Percentiles rank a stretch among this genome's conserved stretches.
Evolutionary conservation across 805 yeast genomes (phyloP).

Genomic region (Candida coquimbonensis): DNA sequence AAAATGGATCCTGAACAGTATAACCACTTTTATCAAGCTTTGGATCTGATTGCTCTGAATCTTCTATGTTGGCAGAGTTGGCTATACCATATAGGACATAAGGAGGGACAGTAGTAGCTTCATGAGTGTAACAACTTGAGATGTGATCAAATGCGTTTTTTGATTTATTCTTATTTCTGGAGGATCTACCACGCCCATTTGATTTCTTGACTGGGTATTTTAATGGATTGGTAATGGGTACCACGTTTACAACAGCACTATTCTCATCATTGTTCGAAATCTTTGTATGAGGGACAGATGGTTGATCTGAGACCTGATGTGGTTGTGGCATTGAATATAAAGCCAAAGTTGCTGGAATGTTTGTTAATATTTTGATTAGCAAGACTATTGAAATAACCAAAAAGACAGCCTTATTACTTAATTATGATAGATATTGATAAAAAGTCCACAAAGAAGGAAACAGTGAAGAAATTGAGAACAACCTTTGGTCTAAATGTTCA

Average conservation of each 20-base stretch:
- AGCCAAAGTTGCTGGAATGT: too few species aligned
- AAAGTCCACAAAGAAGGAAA: too few species aligned
- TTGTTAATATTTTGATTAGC: too few species aligned
- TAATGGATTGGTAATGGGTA: too few species aligned
- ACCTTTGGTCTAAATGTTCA: too few species aligned
- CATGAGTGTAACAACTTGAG: conserved; percentile 27
- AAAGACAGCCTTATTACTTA: too few species aligned
- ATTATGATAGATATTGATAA: too few species aligned
- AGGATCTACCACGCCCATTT: neutral
- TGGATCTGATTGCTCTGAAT: conserved; percentile 4
- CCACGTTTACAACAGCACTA: too few species aligned
- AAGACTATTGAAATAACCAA: too few species aligned
- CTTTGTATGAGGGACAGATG: neutral
- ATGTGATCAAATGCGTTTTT: conserved; percentile 16
- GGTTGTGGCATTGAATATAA: too few species aligned
- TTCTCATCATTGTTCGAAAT: neutral
- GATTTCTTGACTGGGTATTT: neutral
- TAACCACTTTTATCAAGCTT: neutral
- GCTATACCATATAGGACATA: conserved; percentile 53
- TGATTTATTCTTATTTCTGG: neutral
- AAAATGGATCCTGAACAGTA: conserved; percentile 26
- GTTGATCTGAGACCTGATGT: too few species aligned
- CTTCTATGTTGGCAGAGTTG: conserved; percentile 19
- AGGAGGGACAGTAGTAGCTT: conserved; percentile 48
- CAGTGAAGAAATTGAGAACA: too few species aligned